These are phyloP conservation scores for Globisporangium yorkense DNA, from an alignment of 352 stramenopile species.

Conservation along the genomic window DNA sequence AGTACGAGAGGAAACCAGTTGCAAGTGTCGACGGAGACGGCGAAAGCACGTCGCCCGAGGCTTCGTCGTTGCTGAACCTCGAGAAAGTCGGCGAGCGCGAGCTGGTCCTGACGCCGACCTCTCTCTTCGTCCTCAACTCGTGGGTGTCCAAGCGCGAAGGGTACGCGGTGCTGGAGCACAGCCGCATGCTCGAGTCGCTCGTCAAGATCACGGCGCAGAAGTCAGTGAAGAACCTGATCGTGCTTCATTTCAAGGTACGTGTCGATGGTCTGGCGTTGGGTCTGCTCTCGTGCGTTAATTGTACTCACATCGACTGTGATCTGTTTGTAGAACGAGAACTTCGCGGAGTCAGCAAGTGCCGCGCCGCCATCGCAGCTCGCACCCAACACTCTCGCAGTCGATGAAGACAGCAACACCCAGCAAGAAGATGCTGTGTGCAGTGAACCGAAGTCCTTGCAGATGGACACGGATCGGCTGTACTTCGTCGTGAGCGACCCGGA, in stretches of 20 bases:
- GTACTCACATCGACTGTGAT: neutral
- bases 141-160: conserved; percentile 35
- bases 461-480: conserved; percentile 6
- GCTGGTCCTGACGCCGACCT: conserved; percentile 53
- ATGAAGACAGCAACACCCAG: neutral
- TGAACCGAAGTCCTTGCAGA: neutral
- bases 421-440: neutral
- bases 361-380: neutral
- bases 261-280: neutral
- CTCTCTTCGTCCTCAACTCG: conserved; percentile 41
- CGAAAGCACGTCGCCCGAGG: neutral
- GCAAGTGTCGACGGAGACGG: neutral
- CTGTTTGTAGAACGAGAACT: conserved; percentile 4
- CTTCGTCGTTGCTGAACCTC: neutral
- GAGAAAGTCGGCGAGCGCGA: conserved; percentile 51
- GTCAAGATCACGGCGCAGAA: conserved; percentile 50
- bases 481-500: conserved; percentile 15
- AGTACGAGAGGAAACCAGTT: conserved; percentile 15
- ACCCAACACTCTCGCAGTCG: neutral
- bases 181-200: conserved; percentile 43
- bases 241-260: conserved; percentile 73
- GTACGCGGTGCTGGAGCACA: conserved; percentile 55
- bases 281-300: neutral
- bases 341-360: neutral
- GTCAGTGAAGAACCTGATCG: conserved; percentile 50